Base-by-base conservation (phyloP, 2,329 filamentous ascomycete species). In the Pseudogymnoascus sp. region DNA sequence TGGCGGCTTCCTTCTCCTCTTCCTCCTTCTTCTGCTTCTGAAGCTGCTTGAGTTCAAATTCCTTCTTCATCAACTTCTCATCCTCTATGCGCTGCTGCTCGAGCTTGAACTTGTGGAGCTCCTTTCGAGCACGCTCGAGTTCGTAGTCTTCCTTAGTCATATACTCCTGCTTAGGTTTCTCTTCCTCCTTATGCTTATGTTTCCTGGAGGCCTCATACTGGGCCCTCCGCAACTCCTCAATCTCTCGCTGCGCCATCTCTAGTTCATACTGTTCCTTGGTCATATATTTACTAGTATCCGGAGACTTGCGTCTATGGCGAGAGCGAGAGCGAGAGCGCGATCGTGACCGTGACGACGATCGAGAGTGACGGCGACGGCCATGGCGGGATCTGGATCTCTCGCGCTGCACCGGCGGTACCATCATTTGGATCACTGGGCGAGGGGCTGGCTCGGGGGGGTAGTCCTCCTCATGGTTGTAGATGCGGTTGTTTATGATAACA, bases 401-500 rank as follows among this genome's bases (percentile, higher is more conserved):
- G 59, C 59, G 59, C 10, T 21, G 59, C 10, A 8, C 52, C 11
- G 38, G 38, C 16, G 59, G 59, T 3, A 33, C 59, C 33, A 60
- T 10, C 59, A 60, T 31, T 4, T 31, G 29, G 23, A 45, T 12
- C 33, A 60, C 19, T 21, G 49, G 49, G 45, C 43, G 45, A 19
- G 45, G 58, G 19, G 59, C 59, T 8, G 35, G 35, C 29, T 55
- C 49, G 16, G 49, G 49, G 3, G 49, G 49, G 8, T 63, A 58
- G 10, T 66, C 65, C 21, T 66, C 64, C 60, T 77, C 67, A 21
- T 80, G 76, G 64, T 80, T 80, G 67, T 81, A 79, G 63, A 82
- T 80, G 63, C 76, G 76, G 70, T 84, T 85, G 69, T 84, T 83
- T 70, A 85, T 84, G 61, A 85, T 79, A 58, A 85, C 76, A 0